phyloP scores from a whole-genome alignment of 129 eudicot species.

The Arctium lappa region DNA sequence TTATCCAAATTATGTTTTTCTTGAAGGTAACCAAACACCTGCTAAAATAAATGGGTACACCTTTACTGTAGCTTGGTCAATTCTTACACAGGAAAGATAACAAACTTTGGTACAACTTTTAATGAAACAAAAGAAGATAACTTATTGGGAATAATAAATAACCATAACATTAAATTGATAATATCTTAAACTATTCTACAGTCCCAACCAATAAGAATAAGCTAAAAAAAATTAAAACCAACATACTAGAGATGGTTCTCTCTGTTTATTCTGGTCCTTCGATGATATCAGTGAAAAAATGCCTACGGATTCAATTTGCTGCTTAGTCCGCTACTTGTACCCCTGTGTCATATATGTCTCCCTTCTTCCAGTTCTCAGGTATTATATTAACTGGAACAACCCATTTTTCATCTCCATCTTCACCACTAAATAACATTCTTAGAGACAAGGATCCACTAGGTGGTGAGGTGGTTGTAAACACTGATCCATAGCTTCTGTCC shows the following conservation, averaged over 20 bases:
- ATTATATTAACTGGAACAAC: constrained; percentile 62
- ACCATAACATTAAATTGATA: background rate
- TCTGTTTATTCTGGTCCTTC: constrained; percentile 22
- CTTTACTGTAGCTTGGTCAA: constrained; percentile 7
- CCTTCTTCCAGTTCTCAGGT: constrained; percentile 74
- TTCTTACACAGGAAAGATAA: constrained; percentile 11
- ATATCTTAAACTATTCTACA: background rate
- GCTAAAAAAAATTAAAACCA: background rate
- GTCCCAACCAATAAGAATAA: background rate
- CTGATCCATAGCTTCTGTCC: constrained; percentile 78
- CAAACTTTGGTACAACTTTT: constrained; percentile 17
- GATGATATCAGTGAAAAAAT: constrained; percentile 12
- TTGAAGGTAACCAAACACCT: background rate
- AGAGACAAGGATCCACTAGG: constrained; percentile 64
- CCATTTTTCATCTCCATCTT: constrained; percentile 74
- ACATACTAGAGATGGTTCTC: background rate
- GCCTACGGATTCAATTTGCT: background rate
- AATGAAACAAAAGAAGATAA: constrained; percentile 4
- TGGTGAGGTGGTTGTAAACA: constrained; percentile 74
- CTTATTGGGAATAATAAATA: background rate
- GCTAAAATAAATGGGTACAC: constrained; percentile 1
- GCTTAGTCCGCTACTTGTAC: constrained; percentile 54
- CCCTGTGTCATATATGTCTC: constrained; percentile 73
- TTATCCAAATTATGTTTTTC: background rate
- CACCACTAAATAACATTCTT: constrained; percentile 77